Base-by-base conservation (phyloP, 139 green algal genomes). In the Bryopsis sp. region DNA sequence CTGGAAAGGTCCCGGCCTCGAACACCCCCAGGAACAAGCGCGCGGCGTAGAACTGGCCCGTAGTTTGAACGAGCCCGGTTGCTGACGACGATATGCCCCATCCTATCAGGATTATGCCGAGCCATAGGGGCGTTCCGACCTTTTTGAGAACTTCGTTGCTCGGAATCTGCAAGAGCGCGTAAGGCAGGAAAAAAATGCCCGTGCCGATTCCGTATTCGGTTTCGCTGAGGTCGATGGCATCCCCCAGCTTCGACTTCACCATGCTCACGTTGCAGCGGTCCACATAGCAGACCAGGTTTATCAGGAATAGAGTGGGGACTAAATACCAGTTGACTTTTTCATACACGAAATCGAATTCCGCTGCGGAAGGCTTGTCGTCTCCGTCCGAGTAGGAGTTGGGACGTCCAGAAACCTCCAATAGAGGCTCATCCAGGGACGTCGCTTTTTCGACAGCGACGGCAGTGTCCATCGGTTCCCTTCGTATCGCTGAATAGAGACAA, bases 181-280 rank as follows among this genome's bases (percentile, higher is more conserved):
- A 90, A 37, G 66, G 67, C 29, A 90, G 36, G 39, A 88, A 90
- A 47, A 91, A 91, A 7, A 90, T 70, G 32, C 70, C 68, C 4
- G 75, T 72, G 33, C 82, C 84, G 11, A 85, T 48, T 5, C 84
- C 85, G 43, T 91, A 91, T 15, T 79, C 72, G 19, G 75, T 50
- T 47, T 81, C 77, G 28, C 39, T 68, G 26, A 90, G 76, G 3
- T 71, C 58, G 22, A 90, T 63, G 28, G 76, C 68, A 2, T 69
- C 59, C 4, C 79, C 82, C 3, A 90, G 64, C 48, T 90, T 72
- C 19, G 86, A 58, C 0, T 82, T 73, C 7, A 76, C 84, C 64
- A 82, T 86, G 0, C 68, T 60, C 8, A 89, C 70, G 74, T 88
- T 90, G 32, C 43, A 11, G 11, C 43, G 11, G 43, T 50, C 43